These are phyloP conservation scores for Sphaerobolus stellatus DNA, from an alignment of 1,284 basidiomycete species.

Conservation along the genomic window DNA sequence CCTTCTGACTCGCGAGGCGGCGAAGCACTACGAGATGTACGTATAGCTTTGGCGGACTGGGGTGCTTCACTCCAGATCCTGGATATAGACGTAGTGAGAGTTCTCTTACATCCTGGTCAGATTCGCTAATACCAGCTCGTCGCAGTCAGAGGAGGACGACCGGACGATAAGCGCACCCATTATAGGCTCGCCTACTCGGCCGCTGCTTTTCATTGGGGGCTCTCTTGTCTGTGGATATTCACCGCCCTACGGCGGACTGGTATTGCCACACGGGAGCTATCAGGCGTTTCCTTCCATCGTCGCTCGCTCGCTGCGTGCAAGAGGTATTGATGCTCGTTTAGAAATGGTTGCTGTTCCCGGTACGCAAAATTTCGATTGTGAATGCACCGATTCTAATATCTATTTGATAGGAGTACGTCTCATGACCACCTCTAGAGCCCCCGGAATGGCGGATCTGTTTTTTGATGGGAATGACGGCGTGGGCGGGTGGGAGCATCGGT, in stretches of 20 bases:
- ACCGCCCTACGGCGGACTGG: background rate
- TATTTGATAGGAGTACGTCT: background rate
- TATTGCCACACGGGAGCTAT: conserved; percentile 2
- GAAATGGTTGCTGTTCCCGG: no score
- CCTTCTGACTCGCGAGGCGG: background rate
- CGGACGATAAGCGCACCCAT: background rate
- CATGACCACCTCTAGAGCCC: background rate
- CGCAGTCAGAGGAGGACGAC: conserved; percentile 1
- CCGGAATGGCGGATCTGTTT: conserved; percentile 8
- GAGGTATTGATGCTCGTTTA: conserved; percentile 1
- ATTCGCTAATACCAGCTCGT: background rate
- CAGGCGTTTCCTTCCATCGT: conserved; percentile 5
- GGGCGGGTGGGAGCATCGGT: conserved; percentile 7
- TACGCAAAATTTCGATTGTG: background rate
- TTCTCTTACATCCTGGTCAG: no score
- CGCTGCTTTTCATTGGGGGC: conserved; percentile 6
- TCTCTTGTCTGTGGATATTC: conserved; percentile 9
- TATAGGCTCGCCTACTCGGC: background rate
- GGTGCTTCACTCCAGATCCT: background rate
- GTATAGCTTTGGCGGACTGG: conserved; percentile 1
- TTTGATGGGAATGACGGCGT: background rate
- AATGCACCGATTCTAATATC: background rate
- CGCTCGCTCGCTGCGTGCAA: background rate
- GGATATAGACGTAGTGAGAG: conserved; percentile 5
- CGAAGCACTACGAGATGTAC: background rate